Conservation (phyloP, 306 rosid species). For the Quercus alba region DNA sequence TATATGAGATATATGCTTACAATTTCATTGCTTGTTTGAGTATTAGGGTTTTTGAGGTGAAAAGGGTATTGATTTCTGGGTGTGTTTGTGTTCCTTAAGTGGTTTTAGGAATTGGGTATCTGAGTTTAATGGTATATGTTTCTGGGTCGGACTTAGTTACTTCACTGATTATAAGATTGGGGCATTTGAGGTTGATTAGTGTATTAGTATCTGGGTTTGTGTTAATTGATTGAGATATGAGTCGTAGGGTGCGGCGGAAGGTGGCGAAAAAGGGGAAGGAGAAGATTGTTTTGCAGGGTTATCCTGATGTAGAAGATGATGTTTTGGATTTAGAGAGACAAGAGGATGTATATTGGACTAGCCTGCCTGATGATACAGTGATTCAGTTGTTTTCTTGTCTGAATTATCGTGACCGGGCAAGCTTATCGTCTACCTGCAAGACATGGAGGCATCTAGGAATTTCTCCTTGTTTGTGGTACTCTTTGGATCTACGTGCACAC, state of each 20-base stretch:
- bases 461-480: conserved; percentile 86
- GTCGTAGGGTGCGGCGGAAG: conserved; percentile 93
- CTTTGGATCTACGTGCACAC: conserved; percentile 93
- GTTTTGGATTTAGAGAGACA: conserved; percentile 36
- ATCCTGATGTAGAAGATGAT: conserved; percentile 64
- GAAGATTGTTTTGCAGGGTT: conserved; percentile 62
- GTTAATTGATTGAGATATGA: conserved; percentile 61
- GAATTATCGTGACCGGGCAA: conserved; percentile 93
- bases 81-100: conserved; percentile 14
- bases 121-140: conserved; percentile 29
- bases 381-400: conserved; percentile 87
- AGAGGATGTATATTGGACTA: conserved; percentile 78
- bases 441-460: conserved; percentile 86
- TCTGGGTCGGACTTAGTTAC: conserved; percentile 34
- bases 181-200: conserved; percentile 36
- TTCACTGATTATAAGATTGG: conserved; percentile 26
- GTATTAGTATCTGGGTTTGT: conserved; percentile 36
- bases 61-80: conserved; percentile 30
- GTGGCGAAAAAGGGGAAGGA: conserved; percentile 83
- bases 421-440: conserved; percentile 84
- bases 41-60: conserved; percentile 63
- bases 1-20: conserved; percentile 9
- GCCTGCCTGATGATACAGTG: conserved; percentile 92
- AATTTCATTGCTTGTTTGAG: conserved; percentile 34
- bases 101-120: conserved; percentile 41